Evolutionary conservation across 1,284 basidiomycete genomes (phyloP), one percentile per base, ranked within the genome.

Genomic region (Sanghuangporus baumii): DNA sequence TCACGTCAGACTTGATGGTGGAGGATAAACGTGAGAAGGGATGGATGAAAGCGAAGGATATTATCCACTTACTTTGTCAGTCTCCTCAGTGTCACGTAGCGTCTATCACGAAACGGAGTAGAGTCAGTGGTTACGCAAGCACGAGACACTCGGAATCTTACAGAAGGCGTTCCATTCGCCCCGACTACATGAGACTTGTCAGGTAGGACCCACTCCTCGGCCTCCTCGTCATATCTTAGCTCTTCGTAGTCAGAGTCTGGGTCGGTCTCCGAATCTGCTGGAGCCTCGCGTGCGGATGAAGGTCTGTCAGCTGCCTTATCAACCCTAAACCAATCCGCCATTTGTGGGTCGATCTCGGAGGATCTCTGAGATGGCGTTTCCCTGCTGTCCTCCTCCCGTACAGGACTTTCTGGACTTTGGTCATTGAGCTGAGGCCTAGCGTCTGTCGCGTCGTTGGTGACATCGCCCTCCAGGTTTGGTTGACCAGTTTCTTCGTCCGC

Each of bases 261-360:
- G 70, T 90, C 89, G 9, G 79, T 79, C 61, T 88, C 88, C n/a
- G 84, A 85, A 55, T 81, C 87, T 0, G 79, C 76, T 46, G 74
- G 72, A 40, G 69, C 62, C 38, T 62, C 60, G 59, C 61, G 12
- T n/a, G 8, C 11, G 43, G 43, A 3, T 5, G 60, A 48, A 2
- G 64, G 51, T 9, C 65, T 66, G 16, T 47, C 43, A 18, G 9
- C 34, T 12, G 23, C 40, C 37, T 59, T 59, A 56, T 75, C 81
- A 20, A 86, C 75, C 52, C 80, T 78, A 69, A 89, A 81, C 88
- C 88, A 90, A n/a, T 86, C 86, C 7, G 80, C 78, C 40, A 87
- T 73, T 5, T 71, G 60, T 18, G 68, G 66, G 2, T 68, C 67
- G 18, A 65, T 67, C 23, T 60, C 50, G 60, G 68, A 65, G 56